Conservation (phyloP, 768 basidiomycete species). For the Tubosaeta sp. region DNA sequence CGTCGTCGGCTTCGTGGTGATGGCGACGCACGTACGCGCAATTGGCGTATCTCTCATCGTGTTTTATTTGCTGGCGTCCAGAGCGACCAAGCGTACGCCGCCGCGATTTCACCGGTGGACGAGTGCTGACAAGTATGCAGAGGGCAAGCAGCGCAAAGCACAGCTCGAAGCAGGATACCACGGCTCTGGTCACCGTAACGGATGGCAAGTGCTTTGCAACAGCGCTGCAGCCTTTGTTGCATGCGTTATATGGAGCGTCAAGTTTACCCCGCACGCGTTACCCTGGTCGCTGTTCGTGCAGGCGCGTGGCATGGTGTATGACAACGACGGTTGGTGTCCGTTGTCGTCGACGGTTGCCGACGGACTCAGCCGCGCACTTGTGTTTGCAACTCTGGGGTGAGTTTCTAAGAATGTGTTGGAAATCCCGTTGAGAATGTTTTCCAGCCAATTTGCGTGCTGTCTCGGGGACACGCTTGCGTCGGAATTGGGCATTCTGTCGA, state of each 20-base stretch:
- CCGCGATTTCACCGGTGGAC: neutral
- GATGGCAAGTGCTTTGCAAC: conserved; percentile 82
- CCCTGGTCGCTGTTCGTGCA: conserved; percentile 32
- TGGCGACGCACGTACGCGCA: conserved; percentile 61
- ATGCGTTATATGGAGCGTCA: conserved; percentile 57
- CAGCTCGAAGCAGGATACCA: conserved; percentile 76
- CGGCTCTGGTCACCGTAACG: conserved; percentile 68
- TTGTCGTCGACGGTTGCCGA: conserved; percentile 38
- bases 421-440: conserved; percentile 1
- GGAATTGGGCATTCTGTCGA: conserved; percentile 85
- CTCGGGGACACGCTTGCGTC: conserved; percentile 91
- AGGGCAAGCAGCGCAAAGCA: conserved; percentile 72
- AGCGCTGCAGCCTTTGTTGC: conserved; percentile 62
- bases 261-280: conserved; percentile 44
- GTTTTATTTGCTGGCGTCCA: conserved; percentile 77
- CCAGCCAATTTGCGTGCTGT: conserved; percentile 83
- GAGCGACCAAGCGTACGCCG: conserved; percentile 74
- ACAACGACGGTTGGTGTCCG: conserved; percentile 57
- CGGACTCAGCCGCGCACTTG: conserved; percentile 56
- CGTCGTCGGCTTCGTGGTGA: conserved; percentile 57
- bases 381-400: conserved; percentile 69
- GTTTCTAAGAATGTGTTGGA: neutral
- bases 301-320: conserved; percentile 29
- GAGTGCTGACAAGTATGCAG: conserved; percentile 31
- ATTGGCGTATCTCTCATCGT: conserved; percentile 66